Conservation (phyloP, 1,284 basidiomycete species). For the Cerrena zonata region DNA sequence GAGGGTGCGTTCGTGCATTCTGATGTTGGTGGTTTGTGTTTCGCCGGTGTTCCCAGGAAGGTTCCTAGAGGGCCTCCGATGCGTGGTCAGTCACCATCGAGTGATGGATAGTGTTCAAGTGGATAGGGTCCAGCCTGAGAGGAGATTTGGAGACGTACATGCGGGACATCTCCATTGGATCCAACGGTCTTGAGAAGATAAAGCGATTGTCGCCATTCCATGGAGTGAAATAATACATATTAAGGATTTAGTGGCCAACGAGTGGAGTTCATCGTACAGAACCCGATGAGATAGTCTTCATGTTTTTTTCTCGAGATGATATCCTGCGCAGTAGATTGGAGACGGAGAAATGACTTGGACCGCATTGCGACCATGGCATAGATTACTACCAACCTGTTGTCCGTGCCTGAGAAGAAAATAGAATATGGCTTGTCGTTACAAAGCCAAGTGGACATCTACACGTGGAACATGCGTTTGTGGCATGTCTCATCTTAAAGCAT, state of each 20-base stretch:
- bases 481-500: background rate
- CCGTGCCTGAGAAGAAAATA: background rate
- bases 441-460: background rate
- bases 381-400: background rate
- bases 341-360: background rate
- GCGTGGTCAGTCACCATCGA: too few species aligned
- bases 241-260: background rate
- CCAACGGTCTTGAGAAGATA: background rate
- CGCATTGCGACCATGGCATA: background rate
- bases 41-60: background rate
- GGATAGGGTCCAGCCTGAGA: too few species aligned
- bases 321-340: background rate
- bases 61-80: background rate
- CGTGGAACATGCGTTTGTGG: background rate
- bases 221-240: background rate
- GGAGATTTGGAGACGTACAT: background rate
- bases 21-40: background rate
- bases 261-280: background rate
- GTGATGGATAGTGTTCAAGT: too few species aligned
- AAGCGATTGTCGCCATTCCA: background rate
- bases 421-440: background rate
- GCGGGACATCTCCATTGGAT: background rate
- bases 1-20: background rate
- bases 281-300: background rate
- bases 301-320: background rate